These are phyloP conservation scores for Petunia axillaris DNA, from an alignment of 257 asterid genomes.

Conservation along the genomic window DNA sequence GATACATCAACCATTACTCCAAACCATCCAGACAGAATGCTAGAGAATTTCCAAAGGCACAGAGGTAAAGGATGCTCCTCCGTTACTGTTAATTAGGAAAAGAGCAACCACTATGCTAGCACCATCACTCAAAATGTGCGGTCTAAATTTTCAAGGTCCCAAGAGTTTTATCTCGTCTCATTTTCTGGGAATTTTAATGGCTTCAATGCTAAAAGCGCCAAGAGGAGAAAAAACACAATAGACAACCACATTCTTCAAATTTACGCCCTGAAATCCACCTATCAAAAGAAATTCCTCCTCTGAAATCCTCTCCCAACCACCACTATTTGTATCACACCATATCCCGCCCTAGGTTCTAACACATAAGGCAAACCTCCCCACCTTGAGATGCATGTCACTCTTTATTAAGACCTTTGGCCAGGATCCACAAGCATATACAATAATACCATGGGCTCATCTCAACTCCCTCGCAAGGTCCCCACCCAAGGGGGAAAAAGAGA, in stretches of 20 bases:
- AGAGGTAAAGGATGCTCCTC: background rate
- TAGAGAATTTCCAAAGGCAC: background rate
- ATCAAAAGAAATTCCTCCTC: background rate
- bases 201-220: background rate
- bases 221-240: background rate
- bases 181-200: background rate
- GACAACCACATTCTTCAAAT: background rate
- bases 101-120: background rate
- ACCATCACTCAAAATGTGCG: conserved; percentile 1
- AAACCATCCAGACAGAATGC: background rate
- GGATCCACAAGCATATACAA: background rate
- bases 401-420: background rate
- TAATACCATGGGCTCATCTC: background rate
- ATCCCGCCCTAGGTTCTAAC: background rate
- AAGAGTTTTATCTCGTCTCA: background rate
- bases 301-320: background rate
- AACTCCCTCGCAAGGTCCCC: background rate
- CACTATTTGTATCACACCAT: background rate
- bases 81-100: background rate
- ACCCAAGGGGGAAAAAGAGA: background rate
- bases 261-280: background rate
- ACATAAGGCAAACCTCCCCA: conserved; percentile 11
- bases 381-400: background rate
- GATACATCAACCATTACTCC: background rate
- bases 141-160: background rate